A percentile compares a stretch with the other conserved stretches of the same genome.
Evolutionary conservation across 208 protist species (phyloP).

Genomic region (Leishmania martiniquensis): DNA sequence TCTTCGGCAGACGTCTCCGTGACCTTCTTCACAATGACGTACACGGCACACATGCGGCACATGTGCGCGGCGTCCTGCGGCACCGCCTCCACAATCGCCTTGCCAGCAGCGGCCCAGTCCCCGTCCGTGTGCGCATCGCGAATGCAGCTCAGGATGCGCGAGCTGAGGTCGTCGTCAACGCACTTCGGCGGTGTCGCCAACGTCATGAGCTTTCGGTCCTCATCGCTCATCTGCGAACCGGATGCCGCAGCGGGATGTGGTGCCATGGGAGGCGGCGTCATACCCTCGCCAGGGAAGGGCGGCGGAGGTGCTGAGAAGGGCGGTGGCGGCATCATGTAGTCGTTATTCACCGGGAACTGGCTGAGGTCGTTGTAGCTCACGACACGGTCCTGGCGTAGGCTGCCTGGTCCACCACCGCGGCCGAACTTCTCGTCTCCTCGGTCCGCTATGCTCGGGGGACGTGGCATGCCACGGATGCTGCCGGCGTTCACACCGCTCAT

Average conservation of each 20-base stretch:
- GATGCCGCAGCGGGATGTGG: slow-evolving; percentile 12
- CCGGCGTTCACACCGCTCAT: slow-evolving; percentile 19
- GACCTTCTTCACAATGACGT: slow-evolving; percentile 61
- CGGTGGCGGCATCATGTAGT: slow-evolving; percentile 29
- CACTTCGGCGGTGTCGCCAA: slow-evolving; percentile 72
- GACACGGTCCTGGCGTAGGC: slow-evolving; percentile 37
- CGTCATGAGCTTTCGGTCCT: slow-evolving; percentile 69
- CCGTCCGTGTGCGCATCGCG: slow-evolving; percentile 65
- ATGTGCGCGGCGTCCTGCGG: slow-evolving; percentile 47
- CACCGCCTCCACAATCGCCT: slow-evolving; percentile 44
- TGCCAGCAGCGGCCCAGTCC: slow-evolving; percentile 44
- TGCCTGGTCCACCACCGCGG: slow-evolving; percentile 20
- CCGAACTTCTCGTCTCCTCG: slow-evolving; percentile 29
- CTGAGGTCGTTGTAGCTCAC: slow-evolving; percentile 55
- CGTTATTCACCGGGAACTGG: slow-evolving; percentile 31
- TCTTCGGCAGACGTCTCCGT: slow-evolving; percentile 47
- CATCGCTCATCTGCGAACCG: slow-evolving; percentile 37
- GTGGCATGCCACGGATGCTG: slow-evolving; percentile 35
- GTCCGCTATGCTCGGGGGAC: slow-evolving; percentile 34
- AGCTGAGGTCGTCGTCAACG: slow-evolving; percentile 50
- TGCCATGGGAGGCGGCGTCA: slow-evolving; percentile 12
- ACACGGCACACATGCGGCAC: slow-evolving; percentile 65
- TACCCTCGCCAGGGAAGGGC: slow-evolving; percentile 21
- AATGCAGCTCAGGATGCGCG: slow-evolving; percentile 56
- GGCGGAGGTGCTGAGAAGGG: slow-evolving; percentile 25